Evolutionary conservation across 768 basidiomycete species (phyloP), one percentile per base, ranked within the genome.

Genomic region (Boletus speciosus): DNA sequence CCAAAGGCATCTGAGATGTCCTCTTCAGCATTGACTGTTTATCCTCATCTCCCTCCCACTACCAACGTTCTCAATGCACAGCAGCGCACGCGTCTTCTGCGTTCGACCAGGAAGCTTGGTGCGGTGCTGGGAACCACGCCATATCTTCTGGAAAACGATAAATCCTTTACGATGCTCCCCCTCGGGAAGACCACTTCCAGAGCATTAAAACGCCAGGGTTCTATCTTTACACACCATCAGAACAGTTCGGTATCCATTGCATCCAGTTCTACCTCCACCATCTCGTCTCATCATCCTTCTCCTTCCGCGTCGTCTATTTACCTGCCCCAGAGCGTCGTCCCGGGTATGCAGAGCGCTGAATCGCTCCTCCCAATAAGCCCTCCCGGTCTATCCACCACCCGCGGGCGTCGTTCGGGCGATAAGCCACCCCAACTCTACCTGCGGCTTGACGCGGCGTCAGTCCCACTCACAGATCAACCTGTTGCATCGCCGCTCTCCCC

Each of bases 81-180:
- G 34, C 66, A 73, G 38, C 73, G 74, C 27, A 51, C 61, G 2
- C 71, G 69, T 42, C 74, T 74, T 19, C 57, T 74, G 14, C 73
- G 73, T 34, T 71, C 73, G 3, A 70, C 73, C 10, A 69, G 71
- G 54, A 74, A 74, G 48, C 60, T 75, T 25, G 69, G 65, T 37
- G 61, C 71, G 5, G 53, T 74, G 40, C 65, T 74, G 49, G 73
- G 73, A 55, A 66, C 72, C 10, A 74, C 74, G 23, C 73, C 73
- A 0, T 66, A 46, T 49, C 62, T 74, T 8, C 41, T 73, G n/a
- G 73, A 74, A 35, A 52, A 50, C 32, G 57, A 66, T 49, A 43
- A 31, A 0, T 57, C 69, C 32, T 54, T 59, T n/a, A 44, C 58
- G 3, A 25, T 63, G 2, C 60, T 66, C 6, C 70, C 70, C 25